Base-by-base conservation (phyloP, 2,329 filamentous ascomycete species). In the Botryotinia narcissicola region DNA sequence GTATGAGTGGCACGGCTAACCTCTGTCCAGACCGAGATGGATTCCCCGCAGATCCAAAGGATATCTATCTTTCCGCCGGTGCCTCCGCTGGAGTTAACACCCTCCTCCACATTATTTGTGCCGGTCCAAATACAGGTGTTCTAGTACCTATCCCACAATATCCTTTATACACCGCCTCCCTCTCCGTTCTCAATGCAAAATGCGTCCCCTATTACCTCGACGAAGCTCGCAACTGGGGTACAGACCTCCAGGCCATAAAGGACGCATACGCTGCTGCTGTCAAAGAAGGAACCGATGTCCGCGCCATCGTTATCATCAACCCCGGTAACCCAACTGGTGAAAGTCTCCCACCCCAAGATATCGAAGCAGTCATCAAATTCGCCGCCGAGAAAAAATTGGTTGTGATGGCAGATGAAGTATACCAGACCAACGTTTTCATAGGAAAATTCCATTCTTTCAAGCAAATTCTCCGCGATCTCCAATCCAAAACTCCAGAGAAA, bases 371-470 rank as follows among this genome's bases (percentile, higher is more conserved):
- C n/a, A 88, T 98, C 78, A 90, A 96, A 76, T 92, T 98, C 76
- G 95, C 96, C 57, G 91, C 90, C 42, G 87, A 95, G 82, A 90
- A 98, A 86, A 90, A 91, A 78, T 88, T 99, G 40, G 94, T 98
- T 73, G 87, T 98, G 77, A 89, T 99, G 80, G 96, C 96, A 70
- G 96, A 99, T 81, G 96, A 99, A 84, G 96, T 99, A 54, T 99
- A 99, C 89, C 96, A 99, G 85, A 98, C 96, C 81, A 99, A 99
- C 83, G 93, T 99, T 79, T 99, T 99, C 84, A 86, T 92, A 75
- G 96, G 96, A 83, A 88, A 95, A 82, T 99, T 99, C 86, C 90
- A 93, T 84, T 97, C 93, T 80, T 98, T 99, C 91, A 98, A 98
- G 86, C 90, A 92, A 79, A 90, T 92, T 59, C 89, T 99, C 69